Base-by-base conservation (phyloP, 306 rosid genomes). In the Fagus sylvatica region DNA sequence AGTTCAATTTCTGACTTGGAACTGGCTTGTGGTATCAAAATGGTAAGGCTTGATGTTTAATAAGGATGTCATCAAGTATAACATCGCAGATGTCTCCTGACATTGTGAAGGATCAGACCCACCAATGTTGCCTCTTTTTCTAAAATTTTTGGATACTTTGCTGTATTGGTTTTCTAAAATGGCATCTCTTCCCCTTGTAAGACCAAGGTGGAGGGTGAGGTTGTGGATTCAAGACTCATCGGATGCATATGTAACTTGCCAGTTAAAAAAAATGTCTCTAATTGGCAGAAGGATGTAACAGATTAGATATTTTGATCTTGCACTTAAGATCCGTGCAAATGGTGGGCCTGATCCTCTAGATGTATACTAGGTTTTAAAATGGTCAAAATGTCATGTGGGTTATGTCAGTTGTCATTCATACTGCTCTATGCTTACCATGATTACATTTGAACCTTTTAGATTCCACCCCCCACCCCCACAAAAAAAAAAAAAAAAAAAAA, bases 1-100 rank as follows among this genome's bases (percentile, higher is more conserved):
- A 78, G 81, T 80, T 84, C 88, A 12, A 64, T 53, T 34, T 42
- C 51, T 37, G 90, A 86, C 60, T 72, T 85, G 85, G 90, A 81
- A 61, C 70, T 90, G 66, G 86, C 81, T 39, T 79, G 80, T 64
- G 81, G 32, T 69, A 32, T 73, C 60, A 84, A 85, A 79, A 88
- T 48, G 88, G 97, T 94, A 87, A 75, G 84, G 75, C 75, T 46
- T 53, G 42, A 15, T 48, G 17, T 51, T 40, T 81, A 41, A 74
- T 78, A n/a, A 73, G 12, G 64, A 36, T 57, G 64, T 10, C 30
- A 22, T 80, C 56, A 46, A 59, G 19, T 66, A 39, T 53, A 74
- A 43, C 72, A 68, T 79, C 40, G 15, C 37, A 37, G 51, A 46
- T 54, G 28, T 80, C 74, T 68, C 3, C 2, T 53, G 34, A 55